These are phyloP conservation scores for Botrytis tulipae DNA, from an alignment of 2,329 filamentous ascomycete species.

Conservation along the genomic window DNA sequence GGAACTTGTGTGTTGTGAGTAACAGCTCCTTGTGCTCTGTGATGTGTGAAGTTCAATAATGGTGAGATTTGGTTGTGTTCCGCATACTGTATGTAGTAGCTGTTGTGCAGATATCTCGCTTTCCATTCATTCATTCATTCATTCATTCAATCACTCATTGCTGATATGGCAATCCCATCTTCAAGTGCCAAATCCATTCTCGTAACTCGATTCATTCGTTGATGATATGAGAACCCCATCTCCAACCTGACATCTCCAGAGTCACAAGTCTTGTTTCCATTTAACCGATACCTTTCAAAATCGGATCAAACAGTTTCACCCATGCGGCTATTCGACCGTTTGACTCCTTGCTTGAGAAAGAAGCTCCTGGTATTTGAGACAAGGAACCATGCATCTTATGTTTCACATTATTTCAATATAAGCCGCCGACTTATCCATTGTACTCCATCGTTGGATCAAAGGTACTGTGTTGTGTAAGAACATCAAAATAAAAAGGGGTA, in stretches of 20 bases:
- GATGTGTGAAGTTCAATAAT: background rate
- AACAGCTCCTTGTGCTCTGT: background rate
- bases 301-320: constrained; percentile 2
- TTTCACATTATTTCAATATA: background rate
- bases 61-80: no score
- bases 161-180: background rate
- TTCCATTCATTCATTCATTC: background rate
- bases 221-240: background rate
- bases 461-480: background rate
- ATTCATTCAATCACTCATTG: no score
- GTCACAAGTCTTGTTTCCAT: background rate
- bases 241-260: background rate
- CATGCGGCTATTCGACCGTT: background rate
- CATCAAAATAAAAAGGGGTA: background rate
- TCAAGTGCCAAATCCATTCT: background rate
- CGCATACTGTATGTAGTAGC: background rate
- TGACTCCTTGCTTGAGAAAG: background rate
- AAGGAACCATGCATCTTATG: background rate
- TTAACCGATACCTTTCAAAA: background rate
- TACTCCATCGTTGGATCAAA: background rate
- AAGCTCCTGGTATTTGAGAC: constrained; percentile 3
- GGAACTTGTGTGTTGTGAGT: background rate
- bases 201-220: background rate
- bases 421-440: background rate
- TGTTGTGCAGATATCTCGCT: background rate